Conservation (phyloP, 306 rosid genomes). For the Vicia faba region DNA sequence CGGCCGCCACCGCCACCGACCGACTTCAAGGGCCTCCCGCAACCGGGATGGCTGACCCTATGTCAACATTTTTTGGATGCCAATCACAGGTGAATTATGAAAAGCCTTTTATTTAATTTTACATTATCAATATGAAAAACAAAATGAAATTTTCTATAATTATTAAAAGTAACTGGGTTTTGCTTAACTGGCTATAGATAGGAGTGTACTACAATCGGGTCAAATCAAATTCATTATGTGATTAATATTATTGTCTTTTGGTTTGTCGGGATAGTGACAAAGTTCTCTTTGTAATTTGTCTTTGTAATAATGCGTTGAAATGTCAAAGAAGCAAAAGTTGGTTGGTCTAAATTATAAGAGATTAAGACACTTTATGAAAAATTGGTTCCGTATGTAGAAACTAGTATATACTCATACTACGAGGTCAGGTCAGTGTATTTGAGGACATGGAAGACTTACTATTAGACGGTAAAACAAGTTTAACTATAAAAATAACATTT, state of each 20-base stretch:
- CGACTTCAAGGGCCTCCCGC: conserved; percentile 50
- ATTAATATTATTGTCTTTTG: conserved; percentile 15
- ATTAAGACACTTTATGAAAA: neutral
- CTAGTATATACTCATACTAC: too few species aligned
- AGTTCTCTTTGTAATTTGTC: neutral
- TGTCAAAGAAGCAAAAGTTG: neutral
- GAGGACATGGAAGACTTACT: too few species aligned
- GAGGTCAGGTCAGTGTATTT: too few species aligned
- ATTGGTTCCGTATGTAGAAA: too few species aligned
- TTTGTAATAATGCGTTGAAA: neutral
- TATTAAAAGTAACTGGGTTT: conserved; percentile 19
- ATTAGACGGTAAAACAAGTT: too few species aligned
- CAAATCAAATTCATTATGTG: conserved; percentile 26
- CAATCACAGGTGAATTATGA: conserved; percentile 64
- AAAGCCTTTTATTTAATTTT: neutral
- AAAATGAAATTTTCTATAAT: neutral
- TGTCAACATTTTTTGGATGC: conserved; percentile 66
- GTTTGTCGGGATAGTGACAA: conserved; percentile 14
- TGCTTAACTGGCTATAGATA: conserved; percentile 12
- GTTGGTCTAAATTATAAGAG: neutral
- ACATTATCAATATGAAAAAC: neutral
- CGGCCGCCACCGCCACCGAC: conserved; percentile 29
- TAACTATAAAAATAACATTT: too few species aligned
- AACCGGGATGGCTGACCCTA: conserved; percentile 51
- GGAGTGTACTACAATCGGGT: conserved; percentile 2